Conservation (phyloP, 495 filamentous ascomycete species). For the Aspergillus leporis region DNA sequence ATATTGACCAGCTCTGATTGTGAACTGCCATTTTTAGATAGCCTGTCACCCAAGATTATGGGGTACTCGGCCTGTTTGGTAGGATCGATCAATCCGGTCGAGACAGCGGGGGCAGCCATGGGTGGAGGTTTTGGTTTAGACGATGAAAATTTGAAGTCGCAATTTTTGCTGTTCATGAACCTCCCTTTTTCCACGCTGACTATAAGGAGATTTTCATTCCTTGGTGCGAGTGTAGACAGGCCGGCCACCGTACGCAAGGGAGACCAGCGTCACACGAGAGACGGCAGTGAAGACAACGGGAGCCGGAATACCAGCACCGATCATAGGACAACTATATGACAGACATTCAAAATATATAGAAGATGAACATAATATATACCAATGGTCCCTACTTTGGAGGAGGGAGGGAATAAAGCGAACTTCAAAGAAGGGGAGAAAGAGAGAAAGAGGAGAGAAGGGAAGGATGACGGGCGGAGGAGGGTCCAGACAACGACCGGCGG, state of each 20-base stretch:
- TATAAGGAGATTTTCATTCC: constrained; percentile 16
- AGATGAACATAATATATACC: constrained; percentile 4
- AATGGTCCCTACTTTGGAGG: background rate
- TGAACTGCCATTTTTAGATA: constrained; percentile 29
- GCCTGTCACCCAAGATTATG: constrained; percentile 43
- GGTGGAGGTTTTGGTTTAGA: background rate
- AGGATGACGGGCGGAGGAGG: constrained; percentile 6
- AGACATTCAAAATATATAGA: constrained; percentile 7
- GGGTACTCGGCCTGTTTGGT: constrained; percentile 52
- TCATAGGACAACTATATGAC: constrained; percentile 6
- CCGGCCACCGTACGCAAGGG: constrained; percentile 17
- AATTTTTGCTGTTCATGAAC: background rate
- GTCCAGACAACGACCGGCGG: constrained; percentile 20
- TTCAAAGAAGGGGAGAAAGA: constrained; percentile 1
- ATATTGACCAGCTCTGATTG: constrained; percentile 39
- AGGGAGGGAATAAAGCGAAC: background rate
- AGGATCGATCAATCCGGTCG: constrained; percentile 46
- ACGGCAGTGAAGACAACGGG: background rate
- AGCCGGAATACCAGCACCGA: constrained; percentile 12
- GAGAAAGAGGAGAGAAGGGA: constrained; percentile 11
- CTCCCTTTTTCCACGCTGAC: background rate
- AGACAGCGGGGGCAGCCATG: constrained; percentile 41
- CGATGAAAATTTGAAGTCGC: background rate
- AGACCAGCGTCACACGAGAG: constrained; percentile 22
- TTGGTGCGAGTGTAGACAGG: constrained; percentile 10